These are phyloP conservation scores for Colletotrichum lindemuthianum DNA, from an alignment of 2,329 filamentous ascomycete genomes.

Conservation along the genomic window DNA sequence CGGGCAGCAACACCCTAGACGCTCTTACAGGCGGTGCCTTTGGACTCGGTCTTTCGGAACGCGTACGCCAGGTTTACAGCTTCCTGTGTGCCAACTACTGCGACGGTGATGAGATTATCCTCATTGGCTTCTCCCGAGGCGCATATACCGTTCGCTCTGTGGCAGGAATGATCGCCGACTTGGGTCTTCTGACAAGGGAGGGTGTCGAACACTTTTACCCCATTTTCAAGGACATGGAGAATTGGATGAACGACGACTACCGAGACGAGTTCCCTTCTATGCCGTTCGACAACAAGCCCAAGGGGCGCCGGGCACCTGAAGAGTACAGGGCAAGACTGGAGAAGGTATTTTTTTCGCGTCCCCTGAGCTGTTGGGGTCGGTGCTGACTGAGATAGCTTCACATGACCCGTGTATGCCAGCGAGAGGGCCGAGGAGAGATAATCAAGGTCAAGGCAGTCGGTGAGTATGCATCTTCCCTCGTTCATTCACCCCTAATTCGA, in stretches of 20 bases:
- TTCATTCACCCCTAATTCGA: conserved; percentile 36
- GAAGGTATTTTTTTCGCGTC: conserved; percentile 46
- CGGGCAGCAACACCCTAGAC: conserved; percentile 60
- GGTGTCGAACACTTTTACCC: conserved; percentile 65
- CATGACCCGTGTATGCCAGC: conserved; percentile 55
- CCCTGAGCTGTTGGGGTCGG: background rate
- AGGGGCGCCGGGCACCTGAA: conserved; percentile 51
- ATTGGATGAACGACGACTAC: conserved; percentile 58
- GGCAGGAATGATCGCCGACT: conserved; percentile 60
- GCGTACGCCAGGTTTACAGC: conserved; percentile 69
- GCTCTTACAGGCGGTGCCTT: conserved; percentile 64
- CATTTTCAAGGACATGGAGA: conserved; percentile 66
- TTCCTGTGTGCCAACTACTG: conserved; percentile 71
- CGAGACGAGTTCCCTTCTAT: conserved; percentile 57
- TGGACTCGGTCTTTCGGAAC: conserved; percentile 63
- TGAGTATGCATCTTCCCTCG: conserved; percentile 23
- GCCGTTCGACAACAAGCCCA: conserved; percentile 61
- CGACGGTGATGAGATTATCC: conserved; percentile 65
- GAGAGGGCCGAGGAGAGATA: conserved; percentile 47
- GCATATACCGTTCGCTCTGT: conserved; percentile 68
- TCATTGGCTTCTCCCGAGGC: conserved; percentile 67
- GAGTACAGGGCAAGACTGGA: conserved; percentile 57
- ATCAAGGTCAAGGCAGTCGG: conserved; percentile 60
- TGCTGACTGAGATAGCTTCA: conserved; percentile 3
- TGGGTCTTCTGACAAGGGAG: conserved; percentile 63